These are phyloP conservation scores for Cavenderia fasciculata DNA, from an alignment of 78 protist species.

Conservation along the genomic window DNA sequence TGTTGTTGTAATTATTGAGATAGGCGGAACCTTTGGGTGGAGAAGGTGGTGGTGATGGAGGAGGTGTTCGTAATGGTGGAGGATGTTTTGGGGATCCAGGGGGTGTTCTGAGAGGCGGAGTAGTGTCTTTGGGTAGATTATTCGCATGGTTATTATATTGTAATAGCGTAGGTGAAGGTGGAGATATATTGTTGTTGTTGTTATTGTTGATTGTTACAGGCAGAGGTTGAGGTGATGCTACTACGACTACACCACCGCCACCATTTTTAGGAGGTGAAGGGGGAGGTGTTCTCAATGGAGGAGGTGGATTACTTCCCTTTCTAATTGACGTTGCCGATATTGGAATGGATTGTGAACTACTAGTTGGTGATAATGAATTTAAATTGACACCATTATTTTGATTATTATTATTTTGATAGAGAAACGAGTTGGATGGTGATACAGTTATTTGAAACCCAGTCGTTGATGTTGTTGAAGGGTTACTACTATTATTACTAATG, in stretches of 20 bases:
- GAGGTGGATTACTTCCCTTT: slow-evolving; percentile 61
- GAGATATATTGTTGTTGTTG: too few species aligned
- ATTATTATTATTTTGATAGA: slow-evolving; percentile 10
- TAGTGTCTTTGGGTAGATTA: neutral
- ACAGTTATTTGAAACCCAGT: neutral
- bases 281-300: slow-evolving; percentile 67
- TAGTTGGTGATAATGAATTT: neutral
- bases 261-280: slow-evolving; percentile 58
- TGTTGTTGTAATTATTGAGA: neutral
- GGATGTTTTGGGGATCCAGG: slow-evolving; percentile 50
- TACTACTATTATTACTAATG: neutral
- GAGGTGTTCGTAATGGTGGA: slow-evolving; percentile 18
- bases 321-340: too few species aligned
- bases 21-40: neutral
- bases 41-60: slow-evolving; percentile 3
- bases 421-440: too few species aligned
- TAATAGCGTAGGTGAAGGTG: too few species aligned
- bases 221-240: neutral
- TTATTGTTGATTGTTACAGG: too few species aligned
- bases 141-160: neutral
- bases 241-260: neutral
- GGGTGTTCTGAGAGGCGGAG: slow-evolving; percentile 72
- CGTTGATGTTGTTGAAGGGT: neutral
- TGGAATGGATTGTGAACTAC: neutral
- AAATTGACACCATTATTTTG: neutral